These are phyloP conservation scores for Scedosporium aurantiacum DNA, from an alignment of 2,329 filamentous ascomycete species.

Conservation along the genomic window DNA sequence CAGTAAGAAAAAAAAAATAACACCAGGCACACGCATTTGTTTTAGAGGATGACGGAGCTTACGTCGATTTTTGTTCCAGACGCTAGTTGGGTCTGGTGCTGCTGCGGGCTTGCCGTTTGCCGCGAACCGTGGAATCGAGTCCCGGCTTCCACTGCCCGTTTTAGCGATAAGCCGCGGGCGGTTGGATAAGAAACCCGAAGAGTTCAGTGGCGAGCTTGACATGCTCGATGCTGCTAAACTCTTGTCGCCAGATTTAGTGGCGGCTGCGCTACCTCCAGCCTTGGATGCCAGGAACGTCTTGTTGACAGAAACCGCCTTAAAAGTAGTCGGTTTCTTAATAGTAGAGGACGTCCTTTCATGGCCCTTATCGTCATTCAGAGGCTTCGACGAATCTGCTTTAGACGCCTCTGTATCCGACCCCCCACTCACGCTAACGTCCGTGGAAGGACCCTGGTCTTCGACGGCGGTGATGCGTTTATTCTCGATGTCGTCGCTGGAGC, in stretches of 20 bases:
- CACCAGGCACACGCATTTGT: too few species aligned
- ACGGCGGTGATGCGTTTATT: conserved; percentile 44
- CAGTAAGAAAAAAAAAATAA: too few species aligned
- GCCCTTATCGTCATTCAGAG: conserved; percentile 44
- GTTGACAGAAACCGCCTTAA: conserved; percentile 79
- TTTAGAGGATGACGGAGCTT: conserved; percentile 23
- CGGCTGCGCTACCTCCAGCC: conserved; percentile 29
- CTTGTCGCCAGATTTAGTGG: conserved; percentile 42
- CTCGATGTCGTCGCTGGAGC: conserved; percentile 38
- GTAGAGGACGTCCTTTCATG: conserved; percentile 48
- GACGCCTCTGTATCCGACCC: conserved; percentile 69
- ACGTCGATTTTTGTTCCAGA: conserved; percentile 88
- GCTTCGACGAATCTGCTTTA: conserved; percentile 42
- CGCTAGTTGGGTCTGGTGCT: conserved; percentile 60
- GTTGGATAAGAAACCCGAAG: conserved; percentile 36
- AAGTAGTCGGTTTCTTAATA: conserved; percentile 64
- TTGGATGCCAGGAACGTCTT: conserved; percentile 75
- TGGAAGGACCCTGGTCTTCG: conserved; percentile 49
- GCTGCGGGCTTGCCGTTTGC: conserved; percentile 39
- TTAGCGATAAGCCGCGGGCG: conserved; percentile 69
- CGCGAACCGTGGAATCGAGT: conserved; percentile 33
- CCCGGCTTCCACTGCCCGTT: conserved; percentile 47
- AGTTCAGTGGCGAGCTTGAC: conserved; percentile 19
- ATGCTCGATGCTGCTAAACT: conserved; percentile 33
- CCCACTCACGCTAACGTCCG: conserved; percentile 59